These are phyloP conservation scores for Linaria vulgaris DNA, from an alignment of 257 asterid species.

Conservation along the genomic window DNA sequence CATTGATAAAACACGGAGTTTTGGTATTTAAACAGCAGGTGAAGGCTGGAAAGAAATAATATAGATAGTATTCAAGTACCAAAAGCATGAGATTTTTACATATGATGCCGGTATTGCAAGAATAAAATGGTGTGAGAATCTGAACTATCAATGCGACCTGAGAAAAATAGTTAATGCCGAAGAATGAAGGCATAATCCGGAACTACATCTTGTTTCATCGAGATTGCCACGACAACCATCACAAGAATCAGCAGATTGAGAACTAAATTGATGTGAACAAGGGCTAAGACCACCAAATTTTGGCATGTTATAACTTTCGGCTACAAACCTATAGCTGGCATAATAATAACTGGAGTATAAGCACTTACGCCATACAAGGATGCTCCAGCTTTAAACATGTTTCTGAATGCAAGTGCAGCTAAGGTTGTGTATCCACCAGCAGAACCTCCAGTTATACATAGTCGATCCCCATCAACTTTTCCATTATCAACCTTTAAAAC, in stretches of 20 bases:
- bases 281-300: not conserved
- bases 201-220: not conserved
- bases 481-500: slow-evolving; percentile 68
- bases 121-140: not conserved
- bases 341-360: slow-evolving; percentile 13
- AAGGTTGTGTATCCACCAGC: slow-evolving; percentile 98
- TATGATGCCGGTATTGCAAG: too few relatives aligned
- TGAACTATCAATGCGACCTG: not conserved
- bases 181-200: not conserved
- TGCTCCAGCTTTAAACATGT: slow-evolving; percentile 85
- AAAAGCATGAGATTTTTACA: too few relatives aligned
- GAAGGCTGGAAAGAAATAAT: too few relatives aligned
- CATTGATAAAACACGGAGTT: too few relatives aligned
- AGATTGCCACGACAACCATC: not conserved
- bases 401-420: slow-evolving; percentile 90
- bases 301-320: not conserved
- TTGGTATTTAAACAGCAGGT: too few relatives aligned
- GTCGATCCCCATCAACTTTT: slow-evolving; percentile 77
- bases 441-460: slow-evolving; percentile 95
- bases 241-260: slow-evolving; percentile 5
- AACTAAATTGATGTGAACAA: not conserved
- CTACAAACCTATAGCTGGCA: not conserved
- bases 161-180: not conserved
- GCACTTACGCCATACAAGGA: slow-evolving; percentile 93
- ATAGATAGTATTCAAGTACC: too few relatives aligned